Conservation (phyloP, 768 basidiomycete species). For the Coprinellus aureogranulatus region DNA sequence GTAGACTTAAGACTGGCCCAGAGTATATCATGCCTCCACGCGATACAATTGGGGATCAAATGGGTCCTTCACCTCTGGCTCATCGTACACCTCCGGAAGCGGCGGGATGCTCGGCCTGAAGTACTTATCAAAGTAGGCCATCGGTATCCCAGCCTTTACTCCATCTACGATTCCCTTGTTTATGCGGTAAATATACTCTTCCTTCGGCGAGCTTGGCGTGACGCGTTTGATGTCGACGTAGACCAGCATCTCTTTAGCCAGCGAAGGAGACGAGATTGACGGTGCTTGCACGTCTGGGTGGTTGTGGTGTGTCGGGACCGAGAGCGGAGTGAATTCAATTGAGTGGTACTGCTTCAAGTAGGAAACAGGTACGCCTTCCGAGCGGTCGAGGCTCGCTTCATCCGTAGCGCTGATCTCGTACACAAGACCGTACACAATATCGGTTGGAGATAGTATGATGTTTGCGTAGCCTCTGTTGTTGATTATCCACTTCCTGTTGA, state of each 20-base stretch:
- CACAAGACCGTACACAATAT: slow-evolving; percentile 42
- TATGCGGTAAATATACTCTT: slow-evolving; percentile 46
- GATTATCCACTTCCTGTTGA: slow-evolving; percentile 54
- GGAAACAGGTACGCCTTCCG: slow-evolving; percentile 35
- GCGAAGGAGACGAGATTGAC: slow-evolving; percentile 12
- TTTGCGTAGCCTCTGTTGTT: slow-evolving; percentile 43
- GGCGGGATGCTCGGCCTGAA: slow-evolving; percentile 41
- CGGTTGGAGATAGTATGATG: slow-evolving; percentile 37
- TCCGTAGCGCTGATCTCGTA: slow-evolving; percentile 40
- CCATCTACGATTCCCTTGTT: slow-evolving; percentile 46
- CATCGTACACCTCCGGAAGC: background rate
- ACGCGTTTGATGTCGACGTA: slow-evolving; percentile 40
- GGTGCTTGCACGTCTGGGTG: background rate
- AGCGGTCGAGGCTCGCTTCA: slow-evolving; percentile 40
- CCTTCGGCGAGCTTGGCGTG: slow-evolving; percentile 29
- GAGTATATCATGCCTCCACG: background rate
- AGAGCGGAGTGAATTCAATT: slow-evolving; percentile 20
- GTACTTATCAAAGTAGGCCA: slow-evolving; percentile 43
- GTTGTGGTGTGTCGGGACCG: background rate
- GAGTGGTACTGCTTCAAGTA: slow-evolving; percentile 37
- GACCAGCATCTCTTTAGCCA: slow-evolving; percentile 22
- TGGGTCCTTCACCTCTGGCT: background rate
- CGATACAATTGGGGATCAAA: background rate
- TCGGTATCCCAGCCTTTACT: slow-evolving; percentile 35
- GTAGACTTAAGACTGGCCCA: too few species aligned